A percentile compares a stretch with the other conserved stretches of the same genome.
These are phyloP conservation scores for Picea sitchensis DNA, from an alignment of 75 land plant genomes.

Conservation along the genomic window DNA sequence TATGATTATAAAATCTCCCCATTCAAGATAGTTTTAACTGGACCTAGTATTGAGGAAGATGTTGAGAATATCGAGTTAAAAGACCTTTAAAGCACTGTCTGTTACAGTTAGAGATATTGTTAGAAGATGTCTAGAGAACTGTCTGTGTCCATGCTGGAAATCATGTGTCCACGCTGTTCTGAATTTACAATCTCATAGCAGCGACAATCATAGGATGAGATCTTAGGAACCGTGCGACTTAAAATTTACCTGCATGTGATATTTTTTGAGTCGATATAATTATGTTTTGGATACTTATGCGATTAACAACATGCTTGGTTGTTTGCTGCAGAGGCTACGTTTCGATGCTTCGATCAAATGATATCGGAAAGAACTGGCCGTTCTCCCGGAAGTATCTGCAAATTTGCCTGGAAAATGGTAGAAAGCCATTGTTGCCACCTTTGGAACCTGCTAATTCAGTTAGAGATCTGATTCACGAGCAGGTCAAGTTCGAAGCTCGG, in stretches of 20 bases:
- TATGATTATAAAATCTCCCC: too few relatives aligned
- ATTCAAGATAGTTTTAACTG: neutral
- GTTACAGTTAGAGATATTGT: neutral
- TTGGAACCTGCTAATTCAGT: slow-evolving; percentile 39
- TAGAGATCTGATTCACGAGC: slow-evolving; percentile 16
- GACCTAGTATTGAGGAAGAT: neutral
- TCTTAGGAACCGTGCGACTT: neutral
- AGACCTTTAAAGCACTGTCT: neutral
- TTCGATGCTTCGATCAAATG: slow-evolving; percentile 37
- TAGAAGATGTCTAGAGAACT: neutral
- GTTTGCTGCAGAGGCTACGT: slow-evolving; percentile 56
- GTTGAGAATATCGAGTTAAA: too few relatives aligned
- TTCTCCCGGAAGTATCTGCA: slow-evolving; percentile 41
- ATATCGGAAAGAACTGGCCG: slow-evolving; percentile 59
- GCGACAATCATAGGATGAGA: neutral
- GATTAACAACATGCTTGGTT: neutral
- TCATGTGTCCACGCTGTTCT: too few relatives aligned
- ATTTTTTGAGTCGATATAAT: neutral
- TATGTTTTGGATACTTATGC: neutral
- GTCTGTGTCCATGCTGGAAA: neutral
- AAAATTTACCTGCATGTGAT: neutral
- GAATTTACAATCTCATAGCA: neutral
- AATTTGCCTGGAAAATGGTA: slow-evolving; percentile 56
- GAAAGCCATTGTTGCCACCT: slow-evolving; percentile 55
- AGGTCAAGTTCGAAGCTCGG: slow-evolving; percentile 6